Conservation (phyloP, 257 asterid genomes). For the Nicotiana sylvestris region DNA sequence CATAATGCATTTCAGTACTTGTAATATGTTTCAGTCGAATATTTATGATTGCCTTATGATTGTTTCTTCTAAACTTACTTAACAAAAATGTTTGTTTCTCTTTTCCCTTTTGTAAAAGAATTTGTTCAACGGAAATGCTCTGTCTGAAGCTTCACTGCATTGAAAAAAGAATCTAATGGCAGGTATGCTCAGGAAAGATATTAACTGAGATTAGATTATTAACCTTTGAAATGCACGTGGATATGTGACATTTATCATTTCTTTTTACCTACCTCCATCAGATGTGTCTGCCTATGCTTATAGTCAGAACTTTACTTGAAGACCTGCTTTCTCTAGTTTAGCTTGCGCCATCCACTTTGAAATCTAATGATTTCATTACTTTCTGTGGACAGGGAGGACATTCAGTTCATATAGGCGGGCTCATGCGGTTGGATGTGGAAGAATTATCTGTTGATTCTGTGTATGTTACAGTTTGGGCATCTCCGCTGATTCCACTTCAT, state of each 20-base stretch:
- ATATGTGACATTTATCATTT: background rate
- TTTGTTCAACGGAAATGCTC: background rate
- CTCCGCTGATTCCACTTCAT: conserved; percentile 70
- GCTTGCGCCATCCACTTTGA: background rate
- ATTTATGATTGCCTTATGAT: background rate
- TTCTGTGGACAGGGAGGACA: conserved; percentile 57
- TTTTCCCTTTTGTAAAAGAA: background rate
- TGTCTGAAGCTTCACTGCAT: background rate
- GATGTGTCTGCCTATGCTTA: background rate
- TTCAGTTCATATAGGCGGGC: conserved; percentile 81
- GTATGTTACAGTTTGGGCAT: conserved; percentile 89
- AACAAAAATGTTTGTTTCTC: background rate
- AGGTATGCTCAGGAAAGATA: background rate
- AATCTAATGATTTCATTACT: conserved; percentile 4
- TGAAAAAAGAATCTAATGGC: background rate
- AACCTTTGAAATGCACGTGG: background rate
- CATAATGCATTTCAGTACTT: background rate
- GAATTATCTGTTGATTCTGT: conserved; percentile 61
- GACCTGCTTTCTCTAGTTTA: background rate
- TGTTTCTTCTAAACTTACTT: background rate
- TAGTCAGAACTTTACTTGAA: background rate
- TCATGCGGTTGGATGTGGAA: conserved; percentile 72
- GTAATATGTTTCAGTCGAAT: background rate
- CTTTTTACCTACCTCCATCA: background rate
- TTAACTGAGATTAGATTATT: background rate